A percentile compares a stretch with the other conserved stretches of the same genome.
Conservation (phyloP, 768 basidiomycete genomes). For the Symmetrospora coprosmae region DNA sequence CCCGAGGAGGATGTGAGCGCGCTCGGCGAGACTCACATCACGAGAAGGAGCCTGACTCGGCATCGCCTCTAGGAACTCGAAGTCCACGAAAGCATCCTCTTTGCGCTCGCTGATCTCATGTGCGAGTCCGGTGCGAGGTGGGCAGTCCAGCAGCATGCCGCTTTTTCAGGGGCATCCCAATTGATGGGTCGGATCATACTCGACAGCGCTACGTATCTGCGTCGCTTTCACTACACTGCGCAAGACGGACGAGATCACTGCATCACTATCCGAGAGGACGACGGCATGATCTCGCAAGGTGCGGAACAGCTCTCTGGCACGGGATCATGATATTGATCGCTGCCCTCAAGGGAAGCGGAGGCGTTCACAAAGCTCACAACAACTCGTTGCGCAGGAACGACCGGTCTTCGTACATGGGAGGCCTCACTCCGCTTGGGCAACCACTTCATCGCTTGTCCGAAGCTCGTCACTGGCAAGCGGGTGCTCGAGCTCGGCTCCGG, state of each 20-base stretch:
- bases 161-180: no score
- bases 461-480: slow-evolving; percentile 27
- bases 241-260: background rate
- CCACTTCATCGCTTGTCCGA: slow-evolving; percentile 29
- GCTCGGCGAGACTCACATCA: no score
- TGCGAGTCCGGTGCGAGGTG: no score
- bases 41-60: no score
- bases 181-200: no score
- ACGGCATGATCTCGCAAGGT: slow-evolving; percentile 18
- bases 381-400: slow-evolving; percentile 14
- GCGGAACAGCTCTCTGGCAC: background rate
- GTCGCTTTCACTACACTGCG: background rate
- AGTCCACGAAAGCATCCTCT: background rate
- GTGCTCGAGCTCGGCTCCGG: slow-evolving; percentile 39
- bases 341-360: no score
- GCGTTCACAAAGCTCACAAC: no score
- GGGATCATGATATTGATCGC: no score
- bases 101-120: background rate
- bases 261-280: background rate
- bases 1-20: background rate
- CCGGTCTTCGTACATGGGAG: slow-evolving; percentile 20
- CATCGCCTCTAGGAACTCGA: no score
- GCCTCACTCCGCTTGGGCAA: slow-evolving; percentile 15
- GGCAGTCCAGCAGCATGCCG: no score
- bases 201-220: background rate